A percentile compares a stretch with the other conserved stretches of the same genome.
Evolutionary conservation across 768 basidiomycete genomes (phyloP).

Genomic region (Boletus reticulatus): DNA sequence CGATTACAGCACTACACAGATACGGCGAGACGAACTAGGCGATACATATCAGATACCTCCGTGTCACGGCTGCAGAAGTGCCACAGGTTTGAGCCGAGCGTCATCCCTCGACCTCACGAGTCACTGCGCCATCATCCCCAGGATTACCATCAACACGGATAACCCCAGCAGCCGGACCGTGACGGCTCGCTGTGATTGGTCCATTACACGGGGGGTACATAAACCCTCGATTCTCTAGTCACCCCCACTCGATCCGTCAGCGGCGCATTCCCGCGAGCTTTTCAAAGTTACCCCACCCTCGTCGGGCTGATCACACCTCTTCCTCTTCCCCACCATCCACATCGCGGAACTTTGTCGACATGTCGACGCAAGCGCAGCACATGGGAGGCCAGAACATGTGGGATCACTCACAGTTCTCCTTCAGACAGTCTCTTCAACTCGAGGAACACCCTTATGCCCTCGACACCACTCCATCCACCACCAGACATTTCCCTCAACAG

Average conservation of each 20-base stretch:
- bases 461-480: conserved; percentile 2
- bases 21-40: background rate
- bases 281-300: background rate
- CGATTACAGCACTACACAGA: no score
- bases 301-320: conserved; percentile 4
- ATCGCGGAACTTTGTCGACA: background rate
- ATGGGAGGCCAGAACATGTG: conserved; percentile 12
- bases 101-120: no score
- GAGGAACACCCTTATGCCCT: conserved; percentile 26
- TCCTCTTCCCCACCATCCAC: background rate
- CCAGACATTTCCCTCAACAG: conserved; percentile 12
- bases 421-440: conserved; percentile 25
- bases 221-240: conserved; percentile 7
- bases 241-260: background rate
- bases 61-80: no score
- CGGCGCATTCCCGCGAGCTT: background rate
- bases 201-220: conserved; percentile 2
- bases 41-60: background rate
- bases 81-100: background rate
- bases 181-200: background rate
- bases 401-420: conserved; percentile 14
- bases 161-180: conserved; percentile 10
- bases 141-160: background rate
- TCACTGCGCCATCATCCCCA: no score
- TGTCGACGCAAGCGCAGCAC: conserved; percentile 24